phyloP scores from a whole-genome alignment of 2,329 filamentous ascomycete genomes.

The Xylaria digitata region DNA sequence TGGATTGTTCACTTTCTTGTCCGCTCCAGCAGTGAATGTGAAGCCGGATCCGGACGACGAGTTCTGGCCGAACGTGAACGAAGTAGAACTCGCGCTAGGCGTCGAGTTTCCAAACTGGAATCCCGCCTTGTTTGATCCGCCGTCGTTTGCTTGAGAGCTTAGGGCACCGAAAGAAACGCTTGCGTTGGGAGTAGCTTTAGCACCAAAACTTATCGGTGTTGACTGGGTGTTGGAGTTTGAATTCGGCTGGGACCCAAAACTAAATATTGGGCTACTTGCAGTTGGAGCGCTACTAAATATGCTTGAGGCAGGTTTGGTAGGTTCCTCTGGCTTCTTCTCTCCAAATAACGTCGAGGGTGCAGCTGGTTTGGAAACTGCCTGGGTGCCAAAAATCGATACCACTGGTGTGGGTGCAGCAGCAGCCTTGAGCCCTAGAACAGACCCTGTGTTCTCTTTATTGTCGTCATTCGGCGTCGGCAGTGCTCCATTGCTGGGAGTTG shows the following conservation, averaged over 20 bases:
- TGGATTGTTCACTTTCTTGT: conserved; percentile 51
- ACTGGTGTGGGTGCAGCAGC: conserved; percentile 45
- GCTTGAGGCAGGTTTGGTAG: conserved; percentile 34
- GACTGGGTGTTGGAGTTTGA: conserved; percentile 27
- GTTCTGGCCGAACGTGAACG: conserved; percentile 46
- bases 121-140: conserved; percentile 31
- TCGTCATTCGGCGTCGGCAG: conserved; percentile 7
- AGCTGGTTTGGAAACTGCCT: conserved; percentile 56
- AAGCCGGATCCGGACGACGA: conserved; percentile 47
- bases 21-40: conserved; percentile 54
- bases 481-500: conserved; percentile 9
- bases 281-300: conserved; percentile 36
- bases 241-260: conserved; percentile 36
- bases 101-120: conserved; percentile 39
- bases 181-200: conserved; percentile 11
- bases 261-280: conserved; percentile 40
- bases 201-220: conserved; percentile 28
- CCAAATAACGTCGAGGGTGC: conserved; percentile 42
- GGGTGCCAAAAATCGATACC: conserved; percentile 54
- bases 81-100: conserved; percentile 18
- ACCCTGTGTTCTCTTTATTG: conserved; percentile 19
- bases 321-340: conserved; percentile 41
- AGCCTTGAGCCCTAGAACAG: conserved; percentile 41
- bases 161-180: conserved; percentile 36
- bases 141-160: conserved; percentile 29